Conservation (phyloP, 306 rosid species). For the Trifolium pratense region DNA sequence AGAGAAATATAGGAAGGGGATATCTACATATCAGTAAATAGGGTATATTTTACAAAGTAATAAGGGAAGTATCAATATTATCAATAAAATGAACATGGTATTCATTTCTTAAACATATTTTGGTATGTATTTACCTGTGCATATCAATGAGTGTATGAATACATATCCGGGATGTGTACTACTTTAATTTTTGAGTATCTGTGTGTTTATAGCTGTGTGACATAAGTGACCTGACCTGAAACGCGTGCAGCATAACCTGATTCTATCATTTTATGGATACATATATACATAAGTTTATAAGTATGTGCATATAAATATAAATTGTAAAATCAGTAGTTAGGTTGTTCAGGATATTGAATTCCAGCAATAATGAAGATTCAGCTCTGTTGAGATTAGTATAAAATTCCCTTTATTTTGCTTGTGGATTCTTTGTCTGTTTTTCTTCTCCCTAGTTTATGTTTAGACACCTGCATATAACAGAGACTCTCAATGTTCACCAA, state of each 20-base stretch:
- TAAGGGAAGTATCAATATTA: background rate
- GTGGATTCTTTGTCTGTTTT: slow-evolving; percentile 23
- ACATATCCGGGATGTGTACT: background rate
- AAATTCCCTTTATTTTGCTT: background rate
- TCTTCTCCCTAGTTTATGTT: background rate
- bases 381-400: slow-evolving; percentile 28
- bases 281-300: background rate
- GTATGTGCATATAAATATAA: too few species aligned
- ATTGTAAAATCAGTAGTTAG: slow-evolving; percentile 27
- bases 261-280: background rate
- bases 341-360: slow-evolving; percentile 5
- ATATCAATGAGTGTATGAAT: background rate
- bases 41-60: background rate
- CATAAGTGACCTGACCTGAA: slow-evolving; percentile 20
- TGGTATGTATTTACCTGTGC: background rate
- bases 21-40: too few species aligned
- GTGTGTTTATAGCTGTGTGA: background rate
- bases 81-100: background rate
- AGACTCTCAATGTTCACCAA: background rate
- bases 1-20: background rate
- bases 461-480: background rate
- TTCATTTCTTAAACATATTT: background rate
- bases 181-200: background rate
- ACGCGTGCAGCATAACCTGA: slow-evolving; percentile 23
- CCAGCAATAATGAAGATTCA: slow-evolving; percentile 11